Percentiles rank a stretch among this genome's conserved stretches.
Conservation (phyloP, 2,329 filamentous ascomycete species). For the Pseudogymnoascus sp. region DNA sequence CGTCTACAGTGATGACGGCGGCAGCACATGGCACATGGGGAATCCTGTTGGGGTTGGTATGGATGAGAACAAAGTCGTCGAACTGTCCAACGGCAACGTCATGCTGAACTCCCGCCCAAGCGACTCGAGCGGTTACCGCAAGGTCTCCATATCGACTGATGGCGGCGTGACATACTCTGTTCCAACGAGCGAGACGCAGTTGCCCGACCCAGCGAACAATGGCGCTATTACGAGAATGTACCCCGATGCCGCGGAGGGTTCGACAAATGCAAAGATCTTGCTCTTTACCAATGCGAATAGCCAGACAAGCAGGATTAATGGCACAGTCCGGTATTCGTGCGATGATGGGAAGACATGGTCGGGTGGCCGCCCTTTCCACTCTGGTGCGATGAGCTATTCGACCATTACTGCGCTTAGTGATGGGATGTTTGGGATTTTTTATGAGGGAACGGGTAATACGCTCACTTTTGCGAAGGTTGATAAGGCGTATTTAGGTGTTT, state of each 20-base stretch:
- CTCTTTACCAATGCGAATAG: slow-evolving; percentile 1
- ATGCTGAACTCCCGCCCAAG: neutral
- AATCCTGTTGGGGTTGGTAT: neutral
- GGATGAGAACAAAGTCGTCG: slow-evolving; percentile 5
- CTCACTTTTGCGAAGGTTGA: neutral
- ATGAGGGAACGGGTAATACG: neutral
- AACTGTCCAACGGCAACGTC: neutral
- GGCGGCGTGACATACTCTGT: neutral
- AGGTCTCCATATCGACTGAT: neutral
- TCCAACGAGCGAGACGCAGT: neutral
- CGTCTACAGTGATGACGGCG: neutral
- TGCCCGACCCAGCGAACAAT: neutral
- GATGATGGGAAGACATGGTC: slow-evolving; percentile 4
- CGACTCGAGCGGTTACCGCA: neutral
- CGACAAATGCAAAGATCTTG: neutral
- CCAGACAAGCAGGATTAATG: neutral
- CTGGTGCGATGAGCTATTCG: neutral
- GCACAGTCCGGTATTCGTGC: neutral
- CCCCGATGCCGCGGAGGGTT: neutral
- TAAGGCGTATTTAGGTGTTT: neutral
- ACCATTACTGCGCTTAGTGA: slow-evolving; percentile 1
- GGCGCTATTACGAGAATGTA: neutral
- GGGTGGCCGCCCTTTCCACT: neutral
- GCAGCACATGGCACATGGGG: neutral
- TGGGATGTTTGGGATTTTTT: neutral